Conservation (phyloP, 768 basidiomycete species). For the Nevesoporus exiguus region DNA sequence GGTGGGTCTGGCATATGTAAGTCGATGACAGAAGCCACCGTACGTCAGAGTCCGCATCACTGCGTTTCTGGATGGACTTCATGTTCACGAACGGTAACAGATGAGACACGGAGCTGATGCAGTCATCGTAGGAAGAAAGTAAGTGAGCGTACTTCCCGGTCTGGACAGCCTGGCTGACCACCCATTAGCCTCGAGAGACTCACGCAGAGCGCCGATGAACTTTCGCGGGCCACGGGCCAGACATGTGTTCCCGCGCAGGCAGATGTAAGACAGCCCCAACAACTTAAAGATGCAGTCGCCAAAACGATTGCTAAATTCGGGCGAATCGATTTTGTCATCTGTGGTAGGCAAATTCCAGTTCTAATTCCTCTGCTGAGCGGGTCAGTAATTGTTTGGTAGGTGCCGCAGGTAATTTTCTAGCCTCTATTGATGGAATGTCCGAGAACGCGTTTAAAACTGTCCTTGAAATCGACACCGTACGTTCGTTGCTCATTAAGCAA, state of each 20-base stretch:
- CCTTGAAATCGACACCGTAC: constrained; percentile 87
- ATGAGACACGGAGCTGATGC: constrained; percentile 83
- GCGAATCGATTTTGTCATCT: constrained; percentile 91
- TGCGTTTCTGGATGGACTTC: neutral
- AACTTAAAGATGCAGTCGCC: constrained; percentile 71
- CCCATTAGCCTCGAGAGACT: constrained; percentile 64
- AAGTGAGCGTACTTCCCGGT: constrained; percentile 24
- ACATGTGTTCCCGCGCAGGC: constrained; percentile 70
- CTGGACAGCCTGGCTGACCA: constrained; percentile 2
- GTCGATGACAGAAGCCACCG: constrained; percentile 79
- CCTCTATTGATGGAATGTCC: constrained; percentile 77
- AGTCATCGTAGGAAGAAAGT: constrained; percentile 86
- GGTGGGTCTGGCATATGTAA: constrained; percentile 93
- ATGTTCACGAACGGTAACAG: constrained; percentile 35
- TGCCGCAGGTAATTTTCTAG: constrained; percentile 95
- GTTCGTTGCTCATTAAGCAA: constrained; percentile 17
- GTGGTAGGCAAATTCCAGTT: constrained; percentile 50
- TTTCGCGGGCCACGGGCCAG: constrained; percentile 66
- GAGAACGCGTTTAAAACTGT: constrained; percentile 92
- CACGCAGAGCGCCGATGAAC: constrained; percentile 61
- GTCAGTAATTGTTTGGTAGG: constrained; percentile 41
- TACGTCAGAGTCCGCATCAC: constrained; percentile 35
- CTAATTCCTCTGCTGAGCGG: neutral
- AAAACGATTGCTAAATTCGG: constrained; percentile 76
- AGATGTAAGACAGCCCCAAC: constrained; percentile 78